A percentile compares a stretch with the other conserved stretches of the same genome.
Evolutionary conservation across 768 basidiomycete genomes (phyloP).

Genomic region (Leucocoprinus leucothites): DNA sequence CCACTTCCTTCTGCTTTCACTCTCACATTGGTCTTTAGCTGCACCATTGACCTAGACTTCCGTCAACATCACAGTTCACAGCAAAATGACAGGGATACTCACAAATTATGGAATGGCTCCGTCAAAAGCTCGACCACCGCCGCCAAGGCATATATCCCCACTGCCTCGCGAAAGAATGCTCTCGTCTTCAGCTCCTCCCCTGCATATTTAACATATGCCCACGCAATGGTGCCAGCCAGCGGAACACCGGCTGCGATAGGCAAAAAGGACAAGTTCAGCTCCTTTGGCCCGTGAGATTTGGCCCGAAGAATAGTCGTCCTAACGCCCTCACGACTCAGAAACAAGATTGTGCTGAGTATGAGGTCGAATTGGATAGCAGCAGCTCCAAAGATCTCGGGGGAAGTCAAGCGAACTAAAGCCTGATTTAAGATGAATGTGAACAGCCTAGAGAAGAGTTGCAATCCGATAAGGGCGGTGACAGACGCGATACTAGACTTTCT

Average conservation of each 20-base stretch:
- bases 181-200: constrained; percentile 55
- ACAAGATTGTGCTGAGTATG: constrained; percentile 83
- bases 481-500: constrained; percentile 37
- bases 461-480: constrained; percentile 69
- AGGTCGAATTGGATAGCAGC: constrained; percentile 95
- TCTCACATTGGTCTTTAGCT: constrained; percentile 65
- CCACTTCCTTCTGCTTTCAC: constrained; percentile 86
- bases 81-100: constrained; percentile 22
- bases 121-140: constrained; percentile 75
- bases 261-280: constrained; percentile 53
- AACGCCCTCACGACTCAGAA: constrained; percentile 91
- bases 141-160: constrained; percentile 69
- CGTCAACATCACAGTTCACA: neutral
- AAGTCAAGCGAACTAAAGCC: constrained; percentile 75
- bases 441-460: constrained; percentile 81
- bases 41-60: constrained; percentile 54
- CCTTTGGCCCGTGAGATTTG: constrained; percentile 14
- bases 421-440: constrained; percentile 92
- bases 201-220: constrained; percentile 54
- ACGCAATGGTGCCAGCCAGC: constrained; percentile 48
- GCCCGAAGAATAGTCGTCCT: constrained; percentile 80
- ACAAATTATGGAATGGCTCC: constrained; percentile 82
- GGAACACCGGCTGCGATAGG: constrained; percentile 71
- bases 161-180: constrained; percentile 58
- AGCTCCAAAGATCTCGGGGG: constrained; percentile 84